phyloP scores from a whole-genome alignment of 768 basidiomycete species.

The Inosperma sp. region DNA sequence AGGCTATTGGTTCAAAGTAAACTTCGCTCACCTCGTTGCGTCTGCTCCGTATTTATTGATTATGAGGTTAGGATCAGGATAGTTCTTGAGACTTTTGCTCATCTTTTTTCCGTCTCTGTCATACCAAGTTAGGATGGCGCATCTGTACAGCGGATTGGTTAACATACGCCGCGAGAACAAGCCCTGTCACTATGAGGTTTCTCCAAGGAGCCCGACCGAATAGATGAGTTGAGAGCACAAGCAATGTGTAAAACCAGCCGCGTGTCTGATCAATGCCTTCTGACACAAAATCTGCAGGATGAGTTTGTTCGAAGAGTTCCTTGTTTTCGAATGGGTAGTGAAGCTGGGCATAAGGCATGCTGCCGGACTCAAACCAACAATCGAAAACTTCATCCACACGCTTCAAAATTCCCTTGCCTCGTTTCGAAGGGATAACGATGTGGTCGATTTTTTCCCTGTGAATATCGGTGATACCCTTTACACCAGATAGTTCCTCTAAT shows the following conservation, averaged over 20 bases:
- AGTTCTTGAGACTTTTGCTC: constrained; percentile 97
- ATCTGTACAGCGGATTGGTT: background rate
- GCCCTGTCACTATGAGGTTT: constrained; percentile 93
- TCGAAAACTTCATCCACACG: constrained; percentile 98
- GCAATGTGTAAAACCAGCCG: constrained; percentile 98
- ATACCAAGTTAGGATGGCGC: constrained; percentile 3
- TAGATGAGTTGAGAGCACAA: constrained; percentile 93
- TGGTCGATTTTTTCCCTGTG: constrained; percentile 94
- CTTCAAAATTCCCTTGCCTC: constrained; percentile 80
- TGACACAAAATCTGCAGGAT: constrained; percentile 95
- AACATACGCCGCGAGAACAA: constrained; percentile 88
- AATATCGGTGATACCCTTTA: constrained; percentile 78
- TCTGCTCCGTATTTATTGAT: constrained; percentile 93
- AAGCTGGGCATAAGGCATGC: constrained; percentile 97
- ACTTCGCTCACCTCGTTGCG: constrained; percentile 65
- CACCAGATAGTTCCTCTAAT: constrained; percentile 81
- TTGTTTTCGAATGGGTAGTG: constrained; percentile 99
- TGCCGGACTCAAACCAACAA: constrained; percentile 99
- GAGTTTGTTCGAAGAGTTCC: constrained; percentile 74
- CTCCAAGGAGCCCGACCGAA: constrained; percentile 96
- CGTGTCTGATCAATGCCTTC: constrained; percentile 99
- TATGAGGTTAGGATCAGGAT: constrained; percentile 90
- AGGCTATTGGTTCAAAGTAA: background rate
- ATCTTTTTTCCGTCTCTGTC: constrained; percentile 96
- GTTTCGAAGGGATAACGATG: constrained; percentile 90